Conservation (phyloP, 148 eudicot genomes). For the Drosera capensis region DNA sequence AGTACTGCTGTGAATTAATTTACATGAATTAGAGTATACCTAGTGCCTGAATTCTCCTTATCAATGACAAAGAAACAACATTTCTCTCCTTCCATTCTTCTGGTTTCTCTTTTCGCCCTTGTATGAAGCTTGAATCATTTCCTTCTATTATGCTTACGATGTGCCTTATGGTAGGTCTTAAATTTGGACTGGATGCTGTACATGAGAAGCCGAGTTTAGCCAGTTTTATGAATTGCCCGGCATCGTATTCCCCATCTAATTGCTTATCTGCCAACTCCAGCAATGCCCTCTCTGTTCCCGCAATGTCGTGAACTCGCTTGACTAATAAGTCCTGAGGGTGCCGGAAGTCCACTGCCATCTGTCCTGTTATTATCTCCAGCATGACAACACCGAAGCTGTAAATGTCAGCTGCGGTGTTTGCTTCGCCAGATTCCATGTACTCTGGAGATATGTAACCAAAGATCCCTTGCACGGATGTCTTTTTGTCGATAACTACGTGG, state of each 20-base stretch:
- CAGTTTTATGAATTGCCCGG: conserved; percentile 36
- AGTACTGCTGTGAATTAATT: too few species aligned
- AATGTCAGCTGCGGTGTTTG: conserved; percentile 69
- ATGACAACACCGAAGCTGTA: conserved; percentile 88
- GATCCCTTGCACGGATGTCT: conserved; percentile 52
- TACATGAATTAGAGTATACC: conserved; percentile 52
- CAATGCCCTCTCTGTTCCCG: conserved; percentile 25
- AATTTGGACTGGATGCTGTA: conserved; percentile 47
- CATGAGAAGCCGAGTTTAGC: conserved; percentile 70
- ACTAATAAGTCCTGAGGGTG: conserved; percentile 54
- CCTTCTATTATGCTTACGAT: conserved; percentile 73
- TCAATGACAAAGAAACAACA: conserved; percentile 37
- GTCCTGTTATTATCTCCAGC: conserved; percentile 74
- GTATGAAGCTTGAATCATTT: conserved; percentile 31
- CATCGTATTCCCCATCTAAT: conserved; percentile 39
- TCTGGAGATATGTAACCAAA: conserved; percentile 95
- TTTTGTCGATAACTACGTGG: conserved; percentile 35
- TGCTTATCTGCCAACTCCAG: conserved; percentile 50
- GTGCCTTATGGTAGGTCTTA: conserved; percentile 69
- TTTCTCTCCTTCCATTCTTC: conserved; percentile 71
- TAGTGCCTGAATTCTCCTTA: conserved; percentile 73
- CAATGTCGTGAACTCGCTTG: conserved; percentile 39
- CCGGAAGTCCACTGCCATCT: conserved; percentile 73
- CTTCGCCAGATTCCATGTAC: conserved; percentile 75
- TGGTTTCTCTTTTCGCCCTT: conserved; percentile 31